These are phyloP conservation scores for Neurospora sp. DNA, from an alignment of 495 filamentous ascomycete genomes.

Conservation along the genomic window DNA sequence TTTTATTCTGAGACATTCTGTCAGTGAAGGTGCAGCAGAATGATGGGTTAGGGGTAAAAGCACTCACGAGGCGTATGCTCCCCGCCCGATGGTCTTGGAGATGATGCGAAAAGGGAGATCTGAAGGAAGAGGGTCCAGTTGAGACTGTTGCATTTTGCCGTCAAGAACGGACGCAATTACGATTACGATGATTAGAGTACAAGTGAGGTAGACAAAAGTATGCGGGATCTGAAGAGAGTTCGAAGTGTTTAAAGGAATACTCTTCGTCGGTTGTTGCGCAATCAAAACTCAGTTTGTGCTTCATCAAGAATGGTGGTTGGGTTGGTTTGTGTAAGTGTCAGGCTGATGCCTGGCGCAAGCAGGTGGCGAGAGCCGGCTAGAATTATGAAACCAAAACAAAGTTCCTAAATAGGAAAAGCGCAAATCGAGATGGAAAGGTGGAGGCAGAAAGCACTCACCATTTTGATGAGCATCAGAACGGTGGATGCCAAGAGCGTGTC, in stretches of 20 bases:
- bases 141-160: conserved; percentile 55
- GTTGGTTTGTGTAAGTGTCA: background rate
- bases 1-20: conserved; percentile 58
- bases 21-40: background rate
- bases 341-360: background rate
- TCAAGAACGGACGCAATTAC: conserved; percentile 1
- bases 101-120: conserved; percentile 90
- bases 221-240: background rate
- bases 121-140: conserved; percentile 74
- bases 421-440: background rate
- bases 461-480: background rate
- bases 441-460: conserved; percentile 12
- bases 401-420: background rate
- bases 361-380: background rate
- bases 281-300: background rate
- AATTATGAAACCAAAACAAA: background rate
- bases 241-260: background rate
- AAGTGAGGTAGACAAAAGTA: background rate
- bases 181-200: background rate
- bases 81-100: conserved; percentile 90
- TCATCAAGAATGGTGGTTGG: background rate
- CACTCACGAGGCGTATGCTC: conserved; percentile 91
- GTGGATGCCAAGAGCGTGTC: background rate
- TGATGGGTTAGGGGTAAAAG: background rate
- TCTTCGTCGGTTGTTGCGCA: background rate